Evolutionary conservation across 441 rosid species (phyloP), one percentile per base, ranked within the genome.

Genomic region (Eruca vesicaria): DNA sequence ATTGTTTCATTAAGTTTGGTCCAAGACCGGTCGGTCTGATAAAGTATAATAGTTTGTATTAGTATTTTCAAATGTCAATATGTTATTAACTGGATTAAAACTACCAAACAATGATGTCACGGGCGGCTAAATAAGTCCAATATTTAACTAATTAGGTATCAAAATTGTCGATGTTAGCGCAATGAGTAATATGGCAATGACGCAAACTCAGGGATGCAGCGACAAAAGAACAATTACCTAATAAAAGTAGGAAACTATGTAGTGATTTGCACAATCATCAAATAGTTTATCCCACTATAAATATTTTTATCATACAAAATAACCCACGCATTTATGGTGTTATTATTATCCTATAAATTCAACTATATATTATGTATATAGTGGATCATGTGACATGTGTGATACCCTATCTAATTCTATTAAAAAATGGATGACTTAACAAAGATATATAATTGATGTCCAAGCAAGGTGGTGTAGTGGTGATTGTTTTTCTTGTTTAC

Each of bases 211-310:
- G 32, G 9, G 20, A 57, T 57, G 72, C 29, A 57, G 61, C 23
- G 71, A 70, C 71, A 70, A 76, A 56, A 32, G 2, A 70, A 45
- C 71, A 48, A 76, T 64, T 69, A 76, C 80, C 80, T 76, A 70
- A 76, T 66, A 64, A 70, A 70, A 70, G 61, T 64, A 64, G 71
- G 55, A 56, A 76, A 43, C 61, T 64, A 41, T 69, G 18, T 64
- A 20, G 52, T 69, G 16, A 53, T 41, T 69, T 43, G 36, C 63
- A 50, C 14, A 50, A 20, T 76, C 64, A n/a, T 23, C 65, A 38
- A 76, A 76, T 41, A 76, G 65, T 75, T 18, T 48, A 45, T 50
- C 23, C 73, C 68, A 75, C 20, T 26, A 33, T 48, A 6, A 15
- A 19, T 20, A 45, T 15, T 31, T 2, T 14, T 52, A 26, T 15